phyloP scores from a whole-genome alignment of 768 basidiomycete genomes.

The Brasilioporus rufonigricans region DNA sequence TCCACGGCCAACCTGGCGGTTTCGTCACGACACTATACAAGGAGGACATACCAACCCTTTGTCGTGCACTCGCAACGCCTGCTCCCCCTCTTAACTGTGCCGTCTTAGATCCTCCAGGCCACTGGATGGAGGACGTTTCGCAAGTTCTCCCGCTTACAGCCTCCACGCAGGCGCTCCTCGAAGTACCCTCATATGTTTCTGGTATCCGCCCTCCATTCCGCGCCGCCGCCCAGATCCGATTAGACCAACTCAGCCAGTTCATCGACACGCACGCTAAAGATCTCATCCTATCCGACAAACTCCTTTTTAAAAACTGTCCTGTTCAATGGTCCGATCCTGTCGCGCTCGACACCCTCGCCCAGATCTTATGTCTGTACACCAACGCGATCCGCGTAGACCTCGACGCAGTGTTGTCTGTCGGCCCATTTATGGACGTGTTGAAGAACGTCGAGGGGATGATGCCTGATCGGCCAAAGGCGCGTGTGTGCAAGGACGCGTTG shows the following conservation, averaged over 20 bases:
- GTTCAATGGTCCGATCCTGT: slow-evolving; percentile 21
- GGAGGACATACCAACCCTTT: slow-evolving; percentile 61
- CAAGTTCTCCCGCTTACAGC: slow-evolving; percentile 44
- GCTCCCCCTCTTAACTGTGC: slow-evolving; percentile 53
- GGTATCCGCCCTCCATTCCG: slow-evolving; percentile 44
- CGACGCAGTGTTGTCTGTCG: slow-evolving; percentile 18
- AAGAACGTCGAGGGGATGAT: slow-evolving; percentile 25
- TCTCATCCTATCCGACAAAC: slow-evolving; percentile 44
- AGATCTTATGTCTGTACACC: slow-evolving; percentile 36
- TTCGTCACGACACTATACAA: slow-evolving; percentile 68
- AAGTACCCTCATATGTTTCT: slow-evolving; percentile 50
- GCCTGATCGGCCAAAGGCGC: slow-evolving; percentile 1
- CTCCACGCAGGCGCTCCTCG: slow-evolving; percentile 41
- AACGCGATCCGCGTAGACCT: slow-evolving; percentile 22
- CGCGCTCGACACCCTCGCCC: slow-evolving; percentile 16
- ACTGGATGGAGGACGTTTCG: slow-evolving; percentile 28
- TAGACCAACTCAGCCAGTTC: slow-evolving; percentile 36
- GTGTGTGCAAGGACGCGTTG: slow-evolving; percentile 17
- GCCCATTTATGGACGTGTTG: slow-evolving; percentile 22
- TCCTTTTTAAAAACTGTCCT: slow-evolving; percentile 40
- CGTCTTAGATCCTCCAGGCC: slow-evolving; percentile 36
- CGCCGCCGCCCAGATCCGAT: slow-evolving; percentile 27
- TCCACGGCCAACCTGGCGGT: slow-evolving; percentile 58
- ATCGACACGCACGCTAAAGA: slow-evolving; percentile 40
- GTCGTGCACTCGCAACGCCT: slow-evolving; percentile 50